Conservation (phyloP, 768 basidiomycete species). For the Coprinopsis sp. region DNA sequence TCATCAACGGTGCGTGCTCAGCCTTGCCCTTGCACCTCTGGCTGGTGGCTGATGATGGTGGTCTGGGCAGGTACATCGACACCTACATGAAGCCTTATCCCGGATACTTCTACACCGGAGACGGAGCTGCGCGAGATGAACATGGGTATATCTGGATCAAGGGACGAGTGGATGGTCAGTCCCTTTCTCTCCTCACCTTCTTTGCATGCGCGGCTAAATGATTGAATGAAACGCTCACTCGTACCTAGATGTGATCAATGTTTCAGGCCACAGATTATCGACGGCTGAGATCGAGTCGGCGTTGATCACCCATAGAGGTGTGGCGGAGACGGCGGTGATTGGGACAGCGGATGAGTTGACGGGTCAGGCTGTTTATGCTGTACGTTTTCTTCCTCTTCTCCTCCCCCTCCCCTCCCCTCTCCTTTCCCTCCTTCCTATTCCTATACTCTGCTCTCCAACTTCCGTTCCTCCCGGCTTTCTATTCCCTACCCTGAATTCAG, state of each 20-base stretch:
- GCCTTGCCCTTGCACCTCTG: too few relatives aligned
- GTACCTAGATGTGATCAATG: constrained; percentile 86
- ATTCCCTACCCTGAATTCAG: too few relatives aligned
- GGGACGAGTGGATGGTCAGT: constrained; percentile 85
- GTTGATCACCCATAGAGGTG: constrained; percentile 89
- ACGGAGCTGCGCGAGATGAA: constrained; percentile 90
- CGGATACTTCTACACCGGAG: constrained; percentile 94
- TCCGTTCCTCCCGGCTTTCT: too few relatives aligned
- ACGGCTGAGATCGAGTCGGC: constrained; percentile 99
- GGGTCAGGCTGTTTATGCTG: constrained; percentile 89
- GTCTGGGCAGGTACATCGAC: too few relatives aligned
- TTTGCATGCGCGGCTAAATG: background rate
- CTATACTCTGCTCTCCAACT: too few relatives aligned
- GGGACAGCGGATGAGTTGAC: constrained; percentile 85
- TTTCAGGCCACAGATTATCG: constrained; percentile 93
- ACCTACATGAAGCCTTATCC: constrained; percentile 56
- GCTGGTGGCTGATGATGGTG: too few relatives aligned
- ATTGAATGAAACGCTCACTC: too few relatives aligned
- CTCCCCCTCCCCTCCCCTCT: too few relatives aligned
- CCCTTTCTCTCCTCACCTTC: constrained; percentile 1
- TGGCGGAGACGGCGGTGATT: constrained; percentile 94
- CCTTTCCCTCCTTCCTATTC: too few relatives aligned
- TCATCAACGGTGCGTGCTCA: constrained; percentile 85
- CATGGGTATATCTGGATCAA: constrained; percentile 99
- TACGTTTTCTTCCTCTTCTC: too few relatives aligned